A percentile compares a stretch with the other conserved stretches of the same genome.
phyloP scores from a whole-genome alignment of 2,329 filamentous ascomycete genomes.

The Pseudocercospora fuligena region DNA sequence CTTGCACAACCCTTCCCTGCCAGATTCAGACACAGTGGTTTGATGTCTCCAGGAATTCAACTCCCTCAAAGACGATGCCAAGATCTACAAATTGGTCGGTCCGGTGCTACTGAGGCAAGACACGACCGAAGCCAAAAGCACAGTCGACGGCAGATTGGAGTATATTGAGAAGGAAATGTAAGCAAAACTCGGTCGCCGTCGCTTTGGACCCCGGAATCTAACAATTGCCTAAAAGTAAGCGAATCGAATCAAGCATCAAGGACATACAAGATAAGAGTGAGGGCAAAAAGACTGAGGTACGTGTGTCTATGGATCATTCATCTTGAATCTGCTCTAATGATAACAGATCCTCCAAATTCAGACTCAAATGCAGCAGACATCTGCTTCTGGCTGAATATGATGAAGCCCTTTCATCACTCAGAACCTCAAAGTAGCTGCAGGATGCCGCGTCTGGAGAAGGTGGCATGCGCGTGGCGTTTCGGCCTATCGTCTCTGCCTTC shows the following conservation, averaged over 20 bases:
- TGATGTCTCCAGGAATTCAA: slow-evolving; percentile 71
- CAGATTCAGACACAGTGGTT: too few species aligned
- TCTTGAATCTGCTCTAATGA: too few species aligned
- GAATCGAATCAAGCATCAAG: slow-evolving; percentile 69
- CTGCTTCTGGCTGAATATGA: not conserved
- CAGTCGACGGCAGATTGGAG: slow-evolving; percentile 86
- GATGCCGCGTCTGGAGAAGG: not conserved
- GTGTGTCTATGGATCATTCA: slow-evolving; percentile 24
- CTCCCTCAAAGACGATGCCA: slow-evolving; percentile 76
- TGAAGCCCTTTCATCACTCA: not conserved
- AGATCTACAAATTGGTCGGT: slow-evolving; percentile 94
- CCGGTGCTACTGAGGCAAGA: slow-evolving; percentile 95
- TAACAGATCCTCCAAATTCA: not conserved
- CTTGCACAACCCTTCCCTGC: not conserved
- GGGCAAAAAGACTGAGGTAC: slow-evolving; percentile 67
- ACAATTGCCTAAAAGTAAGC: slow-evolving; percentile 53
- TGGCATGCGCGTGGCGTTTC: not conserved
- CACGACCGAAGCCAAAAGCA: slow-evolving; percentile 83
- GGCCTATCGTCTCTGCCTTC: not conserved
- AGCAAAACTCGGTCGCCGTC: slow-evolving; percentile 39
- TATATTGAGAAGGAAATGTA: slow-evolving; percentile 96
- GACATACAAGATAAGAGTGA: slow-evolving; percentile 69
- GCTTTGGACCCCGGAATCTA: not conserved
- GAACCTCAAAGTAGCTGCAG: not conserved
- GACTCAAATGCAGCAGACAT: not conserved